Evolutionary conservation across 345 rosid genomes (phyloP), one percentile per base, ranked within the genome.

Genomic region (Cochlearia excelsa): DNA sequence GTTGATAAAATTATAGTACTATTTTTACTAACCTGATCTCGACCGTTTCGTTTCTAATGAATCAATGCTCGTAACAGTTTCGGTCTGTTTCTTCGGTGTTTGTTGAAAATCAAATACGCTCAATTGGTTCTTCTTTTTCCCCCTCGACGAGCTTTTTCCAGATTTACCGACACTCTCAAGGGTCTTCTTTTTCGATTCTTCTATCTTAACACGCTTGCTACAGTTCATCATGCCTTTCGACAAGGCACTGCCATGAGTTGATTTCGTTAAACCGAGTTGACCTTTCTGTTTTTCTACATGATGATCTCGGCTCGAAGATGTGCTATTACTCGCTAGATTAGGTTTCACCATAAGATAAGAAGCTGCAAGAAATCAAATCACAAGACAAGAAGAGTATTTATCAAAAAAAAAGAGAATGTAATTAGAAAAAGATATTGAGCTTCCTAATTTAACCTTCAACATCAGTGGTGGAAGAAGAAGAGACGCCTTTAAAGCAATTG

Each of bases 11-110:
- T 63, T 0, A 30, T 30, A 46, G n/a, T 37, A 45, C n/a, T n/a
- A n/a, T n/a, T n/a, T 51, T 7, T 45, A 46, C 9, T 51, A 45
- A 71, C 75, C 75, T 63, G 75, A 71, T 71, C 75, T 71, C 33
- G 75, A 71, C 50, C 70, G 75, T 57, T 27, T 70, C 45, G 51
- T 54, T 31, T 56, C 65, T 31, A 51, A 1, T 30, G 69, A 70
- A 44, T 53, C 56, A 38, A 61, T 5, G 58, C 65, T 57, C 40
- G 7, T 40, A 9, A 28, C 3, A 35, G 2, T 31, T 23, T n/a
- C n/a, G n/a, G 42, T 51, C 30, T 57, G 51, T 28, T 51, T 49
- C 43, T 38, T 56, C 39, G n/a, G n/a, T n/a, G n/a, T n/a, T n/a
- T n/a, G n/a, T n/a, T n/a, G n/a, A n/a, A n/a, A n/a, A n/a, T n/a